Evolutionary conservation across 176 grass and related monocot genomes (phyloP).

Genomic region (Bothriochloa decipiens): DNA sequence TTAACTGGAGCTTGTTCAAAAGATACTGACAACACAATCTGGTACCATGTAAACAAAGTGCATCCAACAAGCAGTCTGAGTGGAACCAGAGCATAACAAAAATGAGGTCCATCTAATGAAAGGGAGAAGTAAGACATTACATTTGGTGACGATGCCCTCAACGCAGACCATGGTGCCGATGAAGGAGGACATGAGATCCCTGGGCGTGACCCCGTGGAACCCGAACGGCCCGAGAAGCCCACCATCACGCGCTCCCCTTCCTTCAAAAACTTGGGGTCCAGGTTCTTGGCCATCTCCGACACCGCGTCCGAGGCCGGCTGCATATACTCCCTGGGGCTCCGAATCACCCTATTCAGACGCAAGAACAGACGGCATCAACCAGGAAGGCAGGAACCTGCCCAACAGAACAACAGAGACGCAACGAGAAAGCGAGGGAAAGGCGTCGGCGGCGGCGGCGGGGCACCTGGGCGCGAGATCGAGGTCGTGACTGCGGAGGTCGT

Average conservation of each 20-base stretch:
- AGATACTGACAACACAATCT: too few species aligned
- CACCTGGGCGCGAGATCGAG: constrained; percentile 92
- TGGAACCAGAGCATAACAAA: background rate
- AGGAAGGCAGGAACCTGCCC: constrained; percentile 14
- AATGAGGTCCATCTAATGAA: background rate
- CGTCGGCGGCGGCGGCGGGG: background rate
- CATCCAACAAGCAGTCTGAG: too few species aligned
- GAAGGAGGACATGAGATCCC: constrained; percentile 97
- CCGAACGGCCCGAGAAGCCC: constrained; percentile 87
- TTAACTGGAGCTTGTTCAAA: background rate
- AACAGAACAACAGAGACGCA: background rate
- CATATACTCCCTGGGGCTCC: constrained; percentile 81
- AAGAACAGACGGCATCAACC: background rate
- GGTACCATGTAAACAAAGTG: too few species aligned
- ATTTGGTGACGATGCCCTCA: constrained; percentile 97
- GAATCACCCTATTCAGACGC: constrained; percentile 62
- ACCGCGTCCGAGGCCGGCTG: constrained; percentile 86
- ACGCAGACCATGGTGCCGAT: constrained; percentile 98
- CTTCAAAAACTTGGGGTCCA: constrained; percentile 78
- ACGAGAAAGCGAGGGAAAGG: background rate
- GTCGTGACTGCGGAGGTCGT: constrained; percentile 89
- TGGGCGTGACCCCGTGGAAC: constrained; percentile 90
- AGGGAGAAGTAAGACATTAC: constrained; percentile 35
- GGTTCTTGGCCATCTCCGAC: constrained; percentile 74
- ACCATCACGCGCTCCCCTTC: constrained; percentile 86